Base-by-base conservation (phyloP, 345 rosid genomes). In the Combretum micranthum region DNA sequence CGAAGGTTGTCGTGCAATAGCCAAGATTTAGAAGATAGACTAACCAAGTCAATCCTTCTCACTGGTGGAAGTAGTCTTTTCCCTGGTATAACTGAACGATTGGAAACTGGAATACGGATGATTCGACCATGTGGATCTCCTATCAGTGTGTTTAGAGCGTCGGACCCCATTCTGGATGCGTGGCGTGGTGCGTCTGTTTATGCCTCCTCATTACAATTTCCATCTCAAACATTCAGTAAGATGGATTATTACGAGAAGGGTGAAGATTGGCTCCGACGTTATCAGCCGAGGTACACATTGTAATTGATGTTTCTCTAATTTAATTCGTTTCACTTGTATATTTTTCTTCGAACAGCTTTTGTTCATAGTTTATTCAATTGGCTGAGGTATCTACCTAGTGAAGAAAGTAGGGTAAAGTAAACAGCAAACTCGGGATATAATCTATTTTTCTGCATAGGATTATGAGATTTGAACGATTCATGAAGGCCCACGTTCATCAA, bases 131-230 rank as follows among this genome's bases (percentile, higher is more conserved):
- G 83, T 42, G 97, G 97, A 20, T 54, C 87, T 0, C 81, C 80
- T 25, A 92, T 92, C 51, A 68, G 66, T 44, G 82, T 88, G 15
- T 76, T 80, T 55, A 69, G 77, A 73, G 95, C 95, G 53, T 63
- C 77, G 51, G 83, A 92, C 68, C 96, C 97, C 0, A 79, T 87
- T 56, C 86, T 85, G 32, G 99, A 93, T 63, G 99, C 97, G 0
- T 89, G 99, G 97, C 89, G 94, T 12, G 99, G 99, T 20, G 99
- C 99, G n/a, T 74, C 96, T 61, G 49, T 57, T 1, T 84, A 77
- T 65, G 97, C 99, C 44, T 59, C 94, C 53, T 60, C 70, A 20
- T 20, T 60, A 58, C 77, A 65, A 44, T 93, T 89, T 69, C 77
- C 77, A 2, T 50, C 66, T 49, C 96, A 85, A 64, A 78, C 91